Evolutionary conservation across 768 basidiomycete genomes (phyloP).

Genomic region (Kwoniella sp.): DNA sequence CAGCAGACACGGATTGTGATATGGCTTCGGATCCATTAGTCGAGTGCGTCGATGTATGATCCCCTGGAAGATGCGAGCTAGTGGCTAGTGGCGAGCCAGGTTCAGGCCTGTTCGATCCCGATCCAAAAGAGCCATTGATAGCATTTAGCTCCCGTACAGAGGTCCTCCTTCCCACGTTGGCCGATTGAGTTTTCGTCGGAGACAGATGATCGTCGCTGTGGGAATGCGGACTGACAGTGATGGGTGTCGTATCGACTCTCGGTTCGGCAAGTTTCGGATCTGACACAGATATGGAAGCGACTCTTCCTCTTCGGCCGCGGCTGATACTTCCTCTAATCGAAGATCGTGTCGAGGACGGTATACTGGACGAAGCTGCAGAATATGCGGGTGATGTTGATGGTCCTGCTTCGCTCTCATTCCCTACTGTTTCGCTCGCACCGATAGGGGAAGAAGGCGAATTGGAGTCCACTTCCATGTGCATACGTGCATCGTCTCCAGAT

Average conservation of each 20-base stretch:
- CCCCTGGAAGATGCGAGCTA: background rate
- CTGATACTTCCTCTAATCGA: constrained; percentile 25
- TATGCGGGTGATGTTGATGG: constrained; percentile 9
- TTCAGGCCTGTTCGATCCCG: background rate
- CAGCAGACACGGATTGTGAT: background rate
- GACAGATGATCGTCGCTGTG: background rate
- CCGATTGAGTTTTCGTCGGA: background rate
- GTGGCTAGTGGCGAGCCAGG: background rate
- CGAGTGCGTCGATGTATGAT: background rate
- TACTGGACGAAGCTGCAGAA: constrained; percentile 35
- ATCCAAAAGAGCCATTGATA: background rate
- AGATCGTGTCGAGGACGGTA: constrained; percentile 42
- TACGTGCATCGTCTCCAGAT: constrained; percentile 6
- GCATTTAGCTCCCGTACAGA: background rate
- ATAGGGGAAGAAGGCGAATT: constrained; percentile 1
- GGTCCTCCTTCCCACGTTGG: background rate
- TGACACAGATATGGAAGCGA: constrained; percentile 12
- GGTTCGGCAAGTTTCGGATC: constrained; percentile 33
- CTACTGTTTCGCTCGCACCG: background rate
- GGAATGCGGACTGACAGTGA: background rate
- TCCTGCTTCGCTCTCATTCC: background rate
- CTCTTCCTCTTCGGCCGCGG: constrained; percentile 14
- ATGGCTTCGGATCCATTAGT: background rate
- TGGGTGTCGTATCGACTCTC: constrained; percentile 24
- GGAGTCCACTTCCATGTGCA: constrained; percentile 22